Percentiles rank a stretch among this genome's conserved stretches.
phyloP scores from a whole-genome alignment of 257 asterid species.

The Forsythia suspensa region DNA sequence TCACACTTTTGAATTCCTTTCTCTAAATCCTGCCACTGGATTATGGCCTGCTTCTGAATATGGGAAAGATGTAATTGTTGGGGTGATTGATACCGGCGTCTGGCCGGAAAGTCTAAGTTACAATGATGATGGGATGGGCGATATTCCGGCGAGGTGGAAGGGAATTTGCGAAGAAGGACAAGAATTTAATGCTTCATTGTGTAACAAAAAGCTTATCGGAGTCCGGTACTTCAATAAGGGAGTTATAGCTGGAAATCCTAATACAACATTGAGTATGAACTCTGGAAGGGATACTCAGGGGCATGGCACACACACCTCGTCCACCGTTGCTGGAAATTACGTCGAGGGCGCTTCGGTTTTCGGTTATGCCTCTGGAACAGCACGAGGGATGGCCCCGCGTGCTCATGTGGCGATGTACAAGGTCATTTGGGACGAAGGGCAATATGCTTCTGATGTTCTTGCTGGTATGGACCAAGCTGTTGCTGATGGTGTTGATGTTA shows the following conservation, averaged over 20 bases:
- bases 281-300: conserved; percentile 36
- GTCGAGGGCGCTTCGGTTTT: conserved; percentile 32
- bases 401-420: conserved; percentile 46
- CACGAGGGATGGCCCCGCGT: conserved; percentile 44
- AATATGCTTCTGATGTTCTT: conserved; percentile 34
- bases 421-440: conserved; percentile 38
- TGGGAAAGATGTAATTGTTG: conserved; percentile 54
- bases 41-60: conserved; percentile 50
- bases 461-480: conserved; percentile 52
- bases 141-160: conserved; percentile 48
- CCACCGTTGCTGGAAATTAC: conserved; percentile 41
- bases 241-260: conserved; percentile 33
- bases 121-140: conserved; percentile 46
- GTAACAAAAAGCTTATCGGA: conserved; percentile 41
- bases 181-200: conserved; percentile 34
- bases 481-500: conserved; percentile 47
- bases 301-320: conserved; percentile 44
- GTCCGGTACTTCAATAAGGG: conserved; percentile 42
- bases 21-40: conserved; percentile 32
- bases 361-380: conserved; percentile 40
- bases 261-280: conserved; percentile 25
- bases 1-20: conserved; percentile 36
- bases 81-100: conserved; percentile 43
- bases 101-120: conserved; percentile 58
- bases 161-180: conserved; percentile 48